Conservation (phyloP, 2,329 filamentous ascomycete genomes). For the Geosmithia flava region DNA sequence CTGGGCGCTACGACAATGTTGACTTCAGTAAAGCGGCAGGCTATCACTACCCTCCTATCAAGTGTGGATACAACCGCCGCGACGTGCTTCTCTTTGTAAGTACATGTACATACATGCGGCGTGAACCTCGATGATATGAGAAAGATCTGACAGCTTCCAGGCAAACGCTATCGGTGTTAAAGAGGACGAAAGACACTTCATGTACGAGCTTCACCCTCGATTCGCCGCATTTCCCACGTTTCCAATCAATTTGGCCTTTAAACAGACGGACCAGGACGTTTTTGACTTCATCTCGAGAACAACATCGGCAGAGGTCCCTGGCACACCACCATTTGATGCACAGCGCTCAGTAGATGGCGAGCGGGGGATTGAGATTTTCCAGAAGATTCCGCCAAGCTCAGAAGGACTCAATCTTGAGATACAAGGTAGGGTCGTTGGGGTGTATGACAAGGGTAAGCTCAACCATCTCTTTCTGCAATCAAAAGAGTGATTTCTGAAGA, state of each 20-base stretch:
- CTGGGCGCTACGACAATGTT: conserved; percentile 26
- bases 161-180: conserved; percentile 25
- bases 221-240: conserved; percentile 34
- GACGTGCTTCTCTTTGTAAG: conserved; percentile 21
- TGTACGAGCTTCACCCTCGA: conserved; percentile 28
- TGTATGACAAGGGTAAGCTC: conserved; percentile 29
- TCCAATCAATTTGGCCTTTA: conserved; percentile 30
- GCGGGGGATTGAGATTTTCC: conserved; percentile 23
- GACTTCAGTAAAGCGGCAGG: conserved; percentile 25
- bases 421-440: conserved; percentile 24
- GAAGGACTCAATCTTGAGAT: conserved; percentile 24
- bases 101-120: no score
- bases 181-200: conserved; percentile 26
- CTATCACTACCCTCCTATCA: conserved; percentile 21
- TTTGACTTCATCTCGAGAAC: conserved; percentile 25
- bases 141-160: conserved; percentile 7
- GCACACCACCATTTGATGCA: conserved; percentile 24
- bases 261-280: conserved; percentile 30
- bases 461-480: not conserved
- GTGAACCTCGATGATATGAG: not conserved
- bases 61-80: conserved; percentile 27
- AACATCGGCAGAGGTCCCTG: conserved; percentile 19
- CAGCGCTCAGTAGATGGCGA: conserved; percentile 28
- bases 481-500: not conserved
- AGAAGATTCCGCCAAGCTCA: conserved; percentile 20